Conservation (phyloP, 2,329 filamentous ascomycete species). For the Fusarium ramigenum region DNA sequence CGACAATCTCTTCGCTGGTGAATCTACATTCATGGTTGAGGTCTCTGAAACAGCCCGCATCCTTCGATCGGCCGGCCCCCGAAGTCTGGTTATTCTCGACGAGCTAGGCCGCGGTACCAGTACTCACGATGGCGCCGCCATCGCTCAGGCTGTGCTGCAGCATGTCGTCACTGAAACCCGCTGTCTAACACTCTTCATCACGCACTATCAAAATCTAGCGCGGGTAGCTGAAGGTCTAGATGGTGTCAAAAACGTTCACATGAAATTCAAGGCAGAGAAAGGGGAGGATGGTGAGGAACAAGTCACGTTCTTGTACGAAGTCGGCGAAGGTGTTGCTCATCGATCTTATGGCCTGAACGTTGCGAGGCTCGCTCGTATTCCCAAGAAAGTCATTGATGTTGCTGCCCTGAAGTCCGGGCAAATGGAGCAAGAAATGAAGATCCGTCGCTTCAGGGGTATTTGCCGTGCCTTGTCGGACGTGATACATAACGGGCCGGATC, state of each 20-base stretch:
- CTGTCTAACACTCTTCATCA: slow-evolving; percentile 93
- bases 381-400: slow-evolving; percentile 77
- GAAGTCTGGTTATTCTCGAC: slow-evolving; percentile 89
- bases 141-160: slow-evolving; percentile 89
- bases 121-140: slow-evolving; percentile 95
- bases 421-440: slow-evolving; percentile 77
- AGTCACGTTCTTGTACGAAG: slow-evolving; percentile 94
- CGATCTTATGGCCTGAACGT: slow-evolving; percentile 95
- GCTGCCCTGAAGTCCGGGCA: slow-evolving; percentile 82
- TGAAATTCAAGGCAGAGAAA: slow-evolving; percentile 75
- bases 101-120: slow-evolving; percentile 93
- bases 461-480: slow-evolving; percentile 55
- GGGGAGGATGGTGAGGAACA: slow-evolving; percentile 69
- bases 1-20: slow-evolving; percentile 94
- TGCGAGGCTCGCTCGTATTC: slow-evolving; percentile 84
- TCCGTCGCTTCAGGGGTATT: slow-evolving; percentile 66
- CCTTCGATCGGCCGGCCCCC: slow-evolving; percentile 84
- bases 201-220: slow-evolving; percentile 91
- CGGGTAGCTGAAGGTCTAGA: slow-evolving; percentile 74
- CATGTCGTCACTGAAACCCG: slow-evolving; percentile 79
- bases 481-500: slow-evolving; percentile 50
- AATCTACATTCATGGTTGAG: slow-evolving; percentile 98
- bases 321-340: slow-evolving; percentile 90
- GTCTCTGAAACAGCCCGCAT: slow-evolving; percentile 92
- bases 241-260: slow-evolving; percentile 87